phyloP scores from a whole-genome alignment of 352 stramenopile genomes.

The Pythium folliculosum region DNA sequence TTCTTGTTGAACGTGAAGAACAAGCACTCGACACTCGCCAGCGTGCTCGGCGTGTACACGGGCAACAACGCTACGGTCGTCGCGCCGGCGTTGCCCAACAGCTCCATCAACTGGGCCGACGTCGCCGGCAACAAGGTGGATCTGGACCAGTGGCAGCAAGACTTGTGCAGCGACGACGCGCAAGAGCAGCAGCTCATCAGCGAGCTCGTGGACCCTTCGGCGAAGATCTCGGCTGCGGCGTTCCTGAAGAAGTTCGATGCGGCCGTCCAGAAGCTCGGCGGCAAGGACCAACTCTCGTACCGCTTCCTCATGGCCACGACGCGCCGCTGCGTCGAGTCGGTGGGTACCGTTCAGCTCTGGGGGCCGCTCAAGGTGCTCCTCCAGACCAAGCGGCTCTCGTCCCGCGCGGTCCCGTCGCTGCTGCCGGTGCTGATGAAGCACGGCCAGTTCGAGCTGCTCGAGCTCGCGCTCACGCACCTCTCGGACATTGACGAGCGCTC shows the following conservation, averaged over 20 bases:
- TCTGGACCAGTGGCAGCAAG: slow-evolving; percentile 43
- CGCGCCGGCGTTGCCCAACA: slow-evolving; percentile 45
- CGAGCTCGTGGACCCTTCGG: slow-evolving; percentile 44
- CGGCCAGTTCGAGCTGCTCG: slow-evolving; percentile 65
- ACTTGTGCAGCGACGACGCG: slow-evolving; percentile 48
- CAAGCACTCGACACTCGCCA: slow-evolving; percentile 72
- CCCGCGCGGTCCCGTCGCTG: slow-evolving; percentile 60
- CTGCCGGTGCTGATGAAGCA: slow-evolving; percentile 67
- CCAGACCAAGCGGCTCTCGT: slow-evolving; percentile 57
- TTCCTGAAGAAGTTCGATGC: slow-evolving; percentile 58
- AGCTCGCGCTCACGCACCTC: slow-evolving; percentile 62
- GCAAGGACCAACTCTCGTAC: slow-evolving; percentile 43
- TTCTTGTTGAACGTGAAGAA: slow-evolving; percentile 71
- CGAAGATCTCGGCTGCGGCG: slow-evolving; percentile 39
- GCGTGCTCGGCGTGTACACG: slow-evolving; percentile 56
- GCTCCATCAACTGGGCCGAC: slow-evolving; percentile 43
- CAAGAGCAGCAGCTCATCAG: slow-evolving; percentile 57
- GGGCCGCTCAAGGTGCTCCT: slow-evolving; percentile 51
- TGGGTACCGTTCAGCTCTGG: slow-evolving; percentile 54
- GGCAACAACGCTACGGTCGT: background rate
- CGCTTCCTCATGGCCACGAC: slow-evolving; percentile 62
- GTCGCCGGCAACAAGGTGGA: slow-evolving; percentile 40
- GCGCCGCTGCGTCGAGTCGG: slow-evolving; percentile 57
- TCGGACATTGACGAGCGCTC: slow-evolving; percentile 79
- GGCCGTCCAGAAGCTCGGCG: slow-evolving; percentile 36